Evolutionary conservation across 139 green algal species (phyloP).

Genomic region (Diplosphaera chodatii): DNA sequence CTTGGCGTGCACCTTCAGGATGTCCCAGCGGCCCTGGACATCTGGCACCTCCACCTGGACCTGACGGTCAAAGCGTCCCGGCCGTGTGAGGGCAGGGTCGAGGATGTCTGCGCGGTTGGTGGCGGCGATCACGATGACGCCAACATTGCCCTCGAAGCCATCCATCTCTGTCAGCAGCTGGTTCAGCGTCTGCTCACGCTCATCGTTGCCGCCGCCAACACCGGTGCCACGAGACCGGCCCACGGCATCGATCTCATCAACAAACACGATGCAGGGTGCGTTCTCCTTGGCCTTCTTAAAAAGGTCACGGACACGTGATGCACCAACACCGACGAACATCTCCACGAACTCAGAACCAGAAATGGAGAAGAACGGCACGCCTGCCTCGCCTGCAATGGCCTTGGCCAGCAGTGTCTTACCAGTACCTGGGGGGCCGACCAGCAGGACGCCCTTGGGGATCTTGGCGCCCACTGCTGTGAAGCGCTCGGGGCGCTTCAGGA

Average conservation of each 20-base stretch:
- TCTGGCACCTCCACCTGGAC: conserved; percentile 92
- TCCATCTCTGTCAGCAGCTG: conserved; percentile 74
- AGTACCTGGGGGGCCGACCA: conserved; percentile 93
- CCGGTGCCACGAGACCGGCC: conserved; percentile 87
- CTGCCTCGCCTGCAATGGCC: conserved; percentile 95
- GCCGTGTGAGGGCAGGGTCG: conserved; percentile 93
- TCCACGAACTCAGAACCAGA: conserved; percentile 98
- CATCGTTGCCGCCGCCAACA: conserved; percentile 94
- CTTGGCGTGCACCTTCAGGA: conserved; percentile 88
- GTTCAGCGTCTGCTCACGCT: conserved; percentile 87
- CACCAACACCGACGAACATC: conserved; percentile 97
- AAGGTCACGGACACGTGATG: conserved; percentile 90
- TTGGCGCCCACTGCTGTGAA: conserved; percentile 97
- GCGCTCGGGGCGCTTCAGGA: conserved; percentile 98
- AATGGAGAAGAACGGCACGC: conserved; percentile 97
- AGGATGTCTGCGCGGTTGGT: conserved; percentile 98
- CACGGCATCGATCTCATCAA: conserved; percentile 99
- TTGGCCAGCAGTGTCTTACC: conserved; percentile 98
- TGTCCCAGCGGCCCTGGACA: conserved; percentile 87
- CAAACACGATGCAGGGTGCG: conserved; percentile 98
- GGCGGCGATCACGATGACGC: conserved; percentile 95
- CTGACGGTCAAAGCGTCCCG: conserved; percentile 94
- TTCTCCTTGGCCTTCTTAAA: conserved; percentile 99
- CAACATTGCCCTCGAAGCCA: conserved; percentile 89
- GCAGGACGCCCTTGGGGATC: conserved; percentile 97